Evolutionary conservation across 441 rosid species (phyloP), one percentile per base, ranked within the genome.

Genomic region (Mallotus japonicus): DNA sequence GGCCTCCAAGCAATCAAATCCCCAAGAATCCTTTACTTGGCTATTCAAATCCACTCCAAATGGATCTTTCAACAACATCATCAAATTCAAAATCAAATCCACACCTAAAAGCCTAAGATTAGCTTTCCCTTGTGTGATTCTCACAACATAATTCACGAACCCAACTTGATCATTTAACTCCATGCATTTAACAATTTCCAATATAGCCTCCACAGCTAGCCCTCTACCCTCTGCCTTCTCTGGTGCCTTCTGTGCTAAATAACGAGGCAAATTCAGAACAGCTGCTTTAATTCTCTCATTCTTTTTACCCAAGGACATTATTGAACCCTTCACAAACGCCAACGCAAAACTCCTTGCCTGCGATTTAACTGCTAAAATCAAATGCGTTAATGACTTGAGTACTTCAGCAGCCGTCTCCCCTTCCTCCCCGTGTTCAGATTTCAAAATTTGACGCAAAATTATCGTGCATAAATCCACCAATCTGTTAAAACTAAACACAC

Each of bases 171-270:
- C 88, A 44, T 77, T 78, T 6, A 75, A 58, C 70, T 84, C 91
- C 92, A 92, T 81, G 9, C 78, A 83, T 76, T 71, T 82, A 51
- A 92, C 88, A 61, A 94, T 82, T 81, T 90, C 97, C 79, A 86
- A 42, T 62, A 90, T 86, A 5, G 95, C 90, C 73, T 92, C 99
- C 82, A 89, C 97, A 0, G 93, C 97, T 65, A 72, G 76, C 10
- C 90, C 93, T 77, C 99, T 86, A 0, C 87, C 90, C 81, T 92
- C 97, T 1, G 95, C 89, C 86, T 89, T 94, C 86, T 87, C 99
- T n/a, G 92, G 97, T 12, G 95, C 97, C 87, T 88, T 92, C 12
- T 81, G 87, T 61, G 74, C 87, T 83, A 94, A 77, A 78, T 85
- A 92, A 79, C 79, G 87, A 0, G 95, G 97, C 66, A 92, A 82